Evolutionary conservation across 192 early-diverging fungal species (phyloP).

Genomic region (Coemansia sp.): DNA sequence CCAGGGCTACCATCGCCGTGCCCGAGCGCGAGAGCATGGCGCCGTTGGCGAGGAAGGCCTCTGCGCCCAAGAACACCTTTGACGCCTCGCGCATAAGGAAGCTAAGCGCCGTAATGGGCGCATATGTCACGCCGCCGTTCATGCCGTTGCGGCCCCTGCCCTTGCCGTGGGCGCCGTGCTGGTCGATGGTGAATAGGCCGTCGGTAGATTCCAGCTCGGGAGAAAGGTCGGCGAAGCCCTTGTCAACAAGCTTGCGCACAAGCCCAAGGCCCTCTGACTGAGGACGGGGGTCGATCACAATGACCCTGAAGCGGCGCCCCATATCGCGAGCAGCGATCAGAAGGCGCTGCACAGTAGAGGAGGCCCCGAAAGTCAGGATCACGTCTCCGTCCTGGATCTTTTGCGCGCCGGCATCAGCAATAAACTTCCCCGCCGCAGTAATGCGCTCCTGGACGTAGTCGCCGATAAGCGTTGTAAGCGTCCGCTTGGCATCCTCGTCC

Average conservation of each 20-base stretch:
- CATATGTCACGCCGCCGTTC: slow-evolving; percentile 34
- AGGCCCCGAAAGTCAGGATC: slow-evolving; percentile 88
- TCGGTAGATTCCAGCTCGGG: slow-evolving; percentile 56
- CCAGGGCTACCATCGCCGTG: slow-evolving; percentile 87
- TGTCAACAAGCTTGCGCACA: slow-evolving; percentile 35
- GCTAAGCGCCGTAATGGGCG: slow-evolving; percentile 54
- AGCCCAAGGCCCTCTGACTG: slow-evolving; percentile 74
- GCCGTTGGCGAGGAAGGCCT: slow-evolving; percentile 89
- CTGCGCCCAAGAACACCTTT: slow-evolving; percentile 94
- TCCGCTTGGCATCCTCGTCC: slow-evolving; percentile 76
- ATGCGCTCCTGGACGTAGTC: slow-evolving; percentile 92
- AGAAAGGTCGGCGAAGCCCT: slow-evolving; percentile 64
- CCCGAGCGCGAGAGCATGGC: slow-evolving; percentile 86
- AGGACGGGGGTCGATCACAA: slow-evolving; percentile 88
- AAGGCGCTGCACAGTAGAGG: slow-evolving; percentile 79
- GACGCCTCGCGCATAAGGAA: slow-evolving; percentile 81
- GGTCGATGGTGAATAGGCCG: background rate
- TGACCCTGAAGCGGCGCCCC: slow-evolving; percentile 83
- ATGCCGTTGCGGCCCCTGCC: slow-evolving; percentile 16
- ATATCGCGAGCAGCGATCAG: slow-evolving; percentile 70
- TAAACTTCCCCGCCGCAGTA: slow-evolving; percentile 71
- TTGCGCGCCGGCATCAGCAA: slow-evolving; percentile 74
- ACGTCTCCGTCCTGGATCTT: slow-evolving; percentile 94
- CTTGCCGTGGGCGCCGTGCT: slow-evolving; percentile 14
- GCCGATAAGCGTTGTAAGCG: slow-evolving; percentile 71